Base-by-base conservation (phyloP, 2,329 filamentous ascomycete species). In the Paecilomyces fulvus region DNA sequence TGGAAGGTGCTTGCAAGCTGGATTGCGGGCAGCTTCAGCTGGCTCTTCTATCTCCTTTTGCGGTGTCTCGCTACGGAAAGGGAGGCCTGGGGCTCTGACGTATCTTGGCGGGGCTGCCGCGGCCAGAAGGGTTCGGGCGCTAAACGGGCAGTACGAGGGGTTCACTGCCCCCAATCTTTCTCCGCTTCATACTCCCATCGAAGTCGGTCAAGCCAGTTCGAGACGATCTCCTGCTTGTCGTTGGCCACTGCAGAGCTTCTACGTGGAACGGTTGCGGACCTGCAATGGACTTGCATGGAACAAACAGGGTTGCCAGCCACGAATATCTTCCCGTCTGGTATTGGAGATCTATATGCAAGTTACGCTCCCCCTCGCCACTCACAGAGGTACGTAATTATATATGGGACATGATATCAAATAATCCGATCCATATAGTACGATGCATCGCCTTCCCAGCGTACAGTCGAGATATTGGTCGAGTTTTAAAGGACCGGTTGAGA, bases 11-110 rank as follows among this genome's bases (percentile, higher is more conserved):
- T 28, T 28, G 25, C 25, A 3, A 28, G 25, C 25, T 28, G 25
- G 25, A 28, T 5, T 28, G 25, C 25, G 25, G 25, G 25, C 37
- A 43, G 37, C 49, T 54, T 52, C 14, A 43, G n/a, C 17, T 17
- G 51, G 30, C 10, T 52, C 30, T 52, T 28, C 20, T 25, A 48
- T 12, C 12, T 33, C 17, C 37, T 43, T 43, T 43, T 43, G 37
- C 37, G 37, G 37, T 33, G 30, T 31, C 33, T 37, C 48, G 48
- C 48, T 23, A 28, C 48, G 48, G 48, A 28, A 23, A 11, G 52
- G 53, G 49, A 33, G 48, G 54, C 51, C 51, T 53, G 54, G 51
- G 46, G 37, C 57, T 54, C 54, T 58, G 57, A 58, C 57, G 57
- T 56, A 54, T 49, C 55, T 53, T 48, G 49, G 56, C 56, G 56